Base-by-base conservation (phyloP, 805 yeast genomes). In the Ogataea populi-albae region DNA sequence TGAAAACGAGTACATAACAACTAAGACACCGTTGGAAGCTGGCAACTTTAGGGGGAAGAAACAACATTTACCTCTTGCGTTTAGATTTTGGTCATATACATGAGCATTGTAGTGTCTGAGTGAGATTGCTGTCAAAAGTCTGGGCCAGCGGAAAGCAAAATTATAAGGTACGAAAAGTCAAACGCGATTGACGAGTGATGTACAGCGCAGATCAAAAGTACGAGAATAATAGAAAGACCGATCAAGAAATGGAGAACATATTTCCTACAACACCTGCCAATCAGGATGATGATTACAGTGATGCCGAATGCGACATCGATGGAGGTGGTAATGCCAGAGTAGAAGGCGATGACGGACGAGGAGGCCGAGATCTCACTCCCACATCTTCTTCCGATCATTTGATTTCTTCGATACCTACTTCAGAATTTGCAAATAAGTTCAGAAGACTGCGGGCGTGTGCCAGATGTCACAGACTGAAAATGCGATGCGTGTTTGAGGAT, bases 371-470 rank as follows among this genome's bases (percentile, higher is more conserved):
- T 23, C 25, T 29, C 38, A 40, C 21, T 6, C 38, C 34, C 6
- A n/a, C 26, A 12, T 31, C 34, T 8, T 23, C 34, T 2, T 10
- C 30, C n/a, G 22, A 16, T 16, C 17, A 39, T 6, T 21, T 16
- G 19, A 29, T 19, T 3, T 30, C 32, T 11, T 17, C 27, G 10
- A 16, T 18, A 26, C 23, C 41, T 25, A 29, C 41, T 4, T 41
- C 52, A 2, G 56, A 52, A n/a, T 72, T 72, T 52, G 62, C 73
- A 5, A 55, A 50, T 21, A 64, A 63, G 34, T 73, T 75, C 65
- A 52, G 77, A 37, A 66, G 70, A 37, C 45, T 64, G 20, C 57
- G 74, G 33, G 78, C 79, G 1, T 75, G 80, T 57, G 79, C 79
- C 4, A 54, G 80, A 39, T 75, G 80, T 43, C 74, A 72, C 40